Evolutionary conservation across 495 filamentous ascomycete species (phyloP).

Genomic region (Jackrogersella minutella): DNA sequence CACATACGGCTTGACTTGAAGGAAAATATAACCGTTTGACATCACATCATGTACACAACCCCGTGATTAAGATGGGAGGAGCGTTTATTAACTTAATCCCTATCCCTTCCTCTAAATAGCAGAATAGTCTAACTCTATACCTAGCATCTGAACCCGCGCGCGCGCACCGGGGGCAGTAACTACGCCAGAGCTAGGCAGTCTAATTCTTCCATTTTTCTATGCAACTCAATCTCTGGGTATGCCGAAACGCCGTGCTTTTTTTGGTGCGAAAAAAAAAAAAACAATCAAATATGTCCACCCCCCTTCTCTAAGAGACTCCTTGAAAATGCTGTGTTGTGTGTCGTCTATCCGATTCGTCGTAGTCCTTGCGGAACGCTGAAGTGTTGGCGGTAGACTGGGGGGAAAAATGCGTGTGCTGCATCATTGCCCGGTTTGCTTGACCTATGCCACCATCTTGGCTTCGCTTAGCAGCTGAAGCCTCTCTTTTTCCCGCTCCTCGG

Average conservation of each 20-base stretch:
- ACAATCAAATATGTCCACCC: conserved; percentile 14
- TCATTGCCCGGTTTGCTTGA: neutral
- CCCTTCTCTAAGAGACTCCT: conserved; percentile 31
- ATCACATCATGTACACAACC: too few relatives aligned
- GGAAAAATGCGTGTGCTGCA: too few relatives aligned
- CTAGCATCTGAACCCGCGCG: neutral
- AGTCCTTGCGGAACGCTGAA: neutral
- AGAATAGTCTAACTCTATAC: conserved; percentile 22
- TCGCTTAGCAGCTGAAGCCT: conserved; percentile 35
- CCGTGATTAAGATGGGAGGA: conserved; percentile 12
- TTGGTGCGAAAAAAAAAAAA: conserved; percentile 21
- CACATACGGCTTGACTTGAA: too few relatives aligned
- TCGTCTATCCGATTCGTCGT: conserved; percentile 37
- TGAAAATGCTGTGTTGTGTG: conserved; percentile 36
- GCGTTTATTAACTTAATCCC: conserved; percentile 18
- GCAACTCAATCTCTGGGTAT: conserved; percentile 41
- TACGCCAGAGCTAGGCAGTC: conserved; percentile 9
- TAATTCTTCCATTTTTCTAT: conserved; percentile 37
- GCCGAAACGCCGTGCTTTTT: conserved; percentile 48
- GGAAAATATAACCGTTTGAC: too few relatives aligned
- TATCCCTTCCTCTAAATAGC: conserved; percentile 13
- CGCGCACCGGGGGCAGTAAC: neutral
- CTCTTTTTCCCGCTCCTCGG: conserved; percentile 82
- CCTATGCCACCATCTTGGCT: conserved; percentile 38
- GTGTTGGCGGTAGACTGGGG: neutral